Evolutionary conservation across 1,284 basidiomycete species (phyloP).

Genomic region (Trametes versicolor): DNA sequence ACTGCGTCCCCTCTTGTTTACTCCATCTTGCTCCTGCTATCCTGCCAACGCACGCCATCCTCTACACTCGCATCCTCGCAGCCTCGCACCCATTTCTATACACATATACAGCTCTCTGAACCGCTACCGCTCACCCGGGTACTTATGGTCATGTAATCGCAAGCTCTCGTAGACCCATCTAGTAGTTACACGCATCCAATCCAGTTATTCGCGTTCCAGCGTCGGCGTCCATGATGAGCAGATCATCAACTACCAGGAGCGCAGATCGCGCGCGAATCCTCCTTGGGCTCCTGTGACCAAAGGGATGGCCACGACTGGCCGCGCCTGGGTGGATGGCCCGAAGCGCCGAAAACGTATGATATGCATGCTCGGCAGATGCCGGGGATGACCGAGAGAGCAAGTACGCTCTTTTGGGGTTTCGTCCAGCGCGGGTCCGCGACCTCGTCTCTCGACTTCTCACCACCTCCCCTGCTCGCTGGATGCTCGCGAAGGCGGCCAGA

Average conservation of each 20-base stretch:
- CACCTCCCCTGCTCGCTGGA: slow-evolving; percentile 46
- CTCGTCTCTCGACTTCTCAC: slow-evolving; percentile 23
- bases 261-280: background rate
- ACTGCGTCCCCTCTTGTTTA: slow-evolving; percentile 29
- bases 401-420: slow-evolving; percentile 15
- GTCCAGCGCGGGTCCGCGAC: background rate
- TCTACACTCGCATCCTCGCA: slow-evolving; percentile 21
- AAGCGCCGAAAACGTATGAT: slow-evolving; percentile 1
- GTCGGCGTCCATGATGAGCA: background rate
- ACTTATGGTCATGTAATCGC: slow-evolving; percentile 29
- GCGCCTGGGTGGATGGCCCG: background rate
- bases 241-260: background rate
- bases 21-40: slow-evolving; percentile 11
- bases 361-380: slow-evolving; percentile 27
- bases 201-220: slow-evolving; percentile 6
- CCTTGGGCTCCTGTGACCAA: slow-evolving; percentile 12
- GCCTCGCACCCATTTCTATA: slow-evolving; percentile 21
- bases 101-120: slow-evolving; percentile 18
- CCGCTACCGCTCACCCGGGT: slow-evolving; percentile 12
- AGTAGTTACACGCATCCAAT: slow-evolving; percentile 20
- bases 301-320: slow-evolving; percentile 17
- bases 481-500: slow-evolving; percentile 61
- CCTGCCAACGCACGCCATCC: slow-evolving; percentile 16
- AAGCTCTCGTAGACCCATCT: slow-evolving; percentile 25
- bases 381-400: slow-evolving; percentile 13